A percentile compares a stretch with the other conserved stretches of the same genome.
These are phyloP conservation scores for Xylaria acuta DNA, from an alignment of 495 filamentous ascomycete species.

Conservation along the genomic window DNA sequence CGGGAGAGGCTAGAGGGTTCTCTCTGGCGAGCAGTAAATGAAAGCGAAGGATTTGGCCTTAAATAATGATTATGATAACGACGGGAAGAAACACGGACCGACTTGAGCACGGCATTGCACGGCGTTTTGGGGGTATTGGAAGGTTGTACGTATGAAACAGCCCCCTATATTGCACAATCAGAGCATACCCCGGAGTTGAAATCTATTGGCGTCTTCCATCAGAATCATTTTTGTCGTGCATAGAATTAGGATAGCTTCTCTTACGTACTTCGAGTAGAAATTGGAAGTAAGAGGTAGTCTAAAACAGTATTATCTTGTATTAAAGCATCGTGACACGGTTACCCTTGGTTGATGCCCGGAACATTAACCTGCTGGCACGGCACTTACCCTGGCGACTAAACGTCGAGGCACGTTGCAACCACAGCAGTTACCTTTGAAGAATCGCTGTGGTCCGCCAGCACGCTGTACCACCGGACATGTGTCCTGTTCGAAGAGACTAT, in stretches of 20 bases:
- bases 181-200: conserved; percentile 1
- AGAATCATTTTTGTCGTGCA: neutral
- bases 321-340: neutral
- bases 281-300: neutral
- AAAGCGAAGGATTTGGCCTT: conserved; percentile 94
- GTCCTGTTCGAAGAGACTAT: neutral
- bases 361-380: neutral
- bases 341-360: neutral
- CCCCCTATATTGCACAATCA: neutral
- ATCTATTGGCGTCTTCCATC: conserved; percentile 2
- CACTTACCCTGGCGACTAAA: neutral
- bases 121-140: conserved; percentile 19
- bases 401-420: neutral
- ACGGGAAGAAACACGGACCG: conserved; percentile 9
- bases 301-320: neutral
- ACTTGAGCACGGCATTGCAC: conserved; percentile 24
- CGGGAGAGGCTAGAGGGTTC: conserved; percentile 69
- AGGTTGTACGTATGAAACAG: neutral
- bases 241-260: neutral
- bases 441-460: too few relatives aligned
- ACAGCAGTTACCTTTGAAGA: too few relatives aligned
- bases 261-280: neutral
- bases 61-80: conserved; percentile 53
- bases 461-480: too few relatives aligned
- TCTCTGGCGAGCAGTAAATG: conserved; percentile 85